Evolutionary conservation across 768 basidiomycete genomes (phyloP).

Genomic region (Ramaria sp.): DNA sequence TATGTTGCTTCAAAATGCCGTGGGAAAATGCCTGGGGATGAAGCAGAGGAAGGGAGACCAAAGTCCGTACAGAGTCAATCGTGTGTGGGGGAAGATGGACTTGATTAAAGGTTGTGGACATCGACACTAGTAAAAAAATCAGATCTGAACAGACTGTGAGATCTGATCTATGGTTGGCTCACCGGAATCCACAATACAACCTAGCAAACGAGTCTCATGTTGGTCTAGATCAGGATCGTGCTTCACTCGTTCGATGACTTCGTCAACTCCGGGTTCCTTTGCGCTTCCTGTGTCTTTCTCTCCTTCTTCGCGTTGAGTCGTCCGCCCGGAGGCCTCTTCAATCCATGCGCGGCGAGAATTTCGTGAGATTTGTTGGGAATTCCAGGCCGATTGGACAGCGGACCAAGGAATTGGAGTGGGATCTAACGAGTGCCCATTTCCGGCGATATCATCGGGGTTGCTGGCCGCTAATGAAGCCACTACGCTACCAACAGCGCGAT

Average conservation of each 20-base stretch:
- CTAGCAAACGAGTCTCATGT: constrained; percentile 73
- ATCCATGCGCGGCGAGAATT: constrained; percentile 52
- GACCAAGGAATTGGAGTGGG: constrained; percentile 58
- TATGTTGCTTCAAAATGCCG: constrained; percentile 85
- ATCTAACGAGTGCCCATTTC: constrained; percentile 36
- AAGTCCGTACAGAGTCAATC: constrained; percentile 84
- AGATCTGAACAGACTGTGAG: too few relatives aligned
- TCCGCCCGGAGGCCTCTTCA: constrained; percentile 34
- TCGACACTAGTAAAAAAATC: constrained; percentile 34
- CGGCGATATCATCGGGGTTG: constrained; percentile 9
- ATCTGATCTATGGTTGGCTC: constrained; percentile 14
- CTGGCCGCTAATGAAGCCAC: constrained; percentile 22
- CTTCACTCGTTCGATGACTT: constrained; percentile 67
- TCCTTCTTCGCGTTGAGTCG: constrained; percentile 24
- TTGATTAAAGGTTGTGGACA: constrained; percentile 77
- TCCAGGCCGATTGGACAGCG: constrained; percentile 58
- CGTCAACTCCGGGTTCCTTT: constrained; percentile 34
- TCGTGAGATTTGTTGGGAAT: constrained; percentile 36
- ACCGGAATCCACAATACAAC: constrained; percentile 82
- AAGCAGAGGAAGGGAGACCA: constrained; percentile 82
- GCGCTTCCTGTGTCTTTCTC: constrained; percentile 29
- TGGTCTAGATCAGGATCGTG: constrained; percentile 64
- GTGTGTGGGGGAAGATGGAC: constrained; percentile 85
- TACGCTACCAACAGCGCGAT: constrained; percentile 63
- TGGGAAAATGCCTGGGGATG: constrained; percentile 80